Evolutionary conservation across 805 yeast genomes (phyloP), one percentile per base, ranked within the genome.

Genomic region (Maudiozyma saulgeensis): DNA sequence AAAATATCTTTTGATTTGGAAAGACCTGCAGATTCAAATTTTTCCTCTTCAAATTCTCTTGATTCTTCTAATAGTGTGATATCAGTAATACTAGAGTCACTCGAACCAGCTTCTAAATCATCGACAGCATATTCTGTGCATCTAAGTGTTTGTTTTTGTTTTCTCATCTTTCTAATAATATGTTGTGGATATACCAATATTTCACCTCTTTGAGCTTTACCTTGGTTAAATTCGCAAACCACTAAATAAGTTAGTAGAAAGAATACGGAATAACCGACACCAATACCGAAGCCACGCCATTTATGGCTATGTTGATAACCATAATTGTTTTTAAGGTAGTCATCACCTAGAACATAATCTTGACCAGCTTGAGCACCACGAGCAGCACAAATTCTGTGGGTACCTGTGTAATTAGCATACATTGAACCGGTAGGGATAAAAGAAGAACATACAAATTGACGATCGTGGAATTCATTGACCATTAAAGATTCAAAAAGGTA

Each of bases 281-380:
- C 59, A 51, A 82, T 81, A 62, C 88, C 85, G 54, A 68, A 71
- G 61, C 79, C 73, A 67, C 84, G 72, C 86, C 86, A 81, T 57
- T 71, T 67, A 61, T 80, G 79, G 8, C 60, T 43, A 45, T 64
- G 58, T 37, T 59, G 48, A 61, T 78, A 80, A 6, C 59, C 53
- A 57, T 66, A 81, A 0, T 78, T 59, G 6, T 51, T 45, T 1
- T 49, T 44, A 19, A 80, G 53, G 56, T 71, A 81, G 18, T 53
- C 65, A 45, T 70, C 69, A 55, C 87, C 87, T 42, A 59, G 54
- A 37, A 81, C 81, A 46, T 50, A 52, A 26, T 56, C 51, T 25
- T 60, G 53, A 38, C 87, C 86, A 0, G 79, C 63, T 6, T 60
- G 60, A 21, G 83, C 60, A 40, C 83, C 82, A n/a, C 73, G 75